phyloP scores from a whole-genome alignment of 176 grass and related monocot species.

The Oryza punctata region DNA sequence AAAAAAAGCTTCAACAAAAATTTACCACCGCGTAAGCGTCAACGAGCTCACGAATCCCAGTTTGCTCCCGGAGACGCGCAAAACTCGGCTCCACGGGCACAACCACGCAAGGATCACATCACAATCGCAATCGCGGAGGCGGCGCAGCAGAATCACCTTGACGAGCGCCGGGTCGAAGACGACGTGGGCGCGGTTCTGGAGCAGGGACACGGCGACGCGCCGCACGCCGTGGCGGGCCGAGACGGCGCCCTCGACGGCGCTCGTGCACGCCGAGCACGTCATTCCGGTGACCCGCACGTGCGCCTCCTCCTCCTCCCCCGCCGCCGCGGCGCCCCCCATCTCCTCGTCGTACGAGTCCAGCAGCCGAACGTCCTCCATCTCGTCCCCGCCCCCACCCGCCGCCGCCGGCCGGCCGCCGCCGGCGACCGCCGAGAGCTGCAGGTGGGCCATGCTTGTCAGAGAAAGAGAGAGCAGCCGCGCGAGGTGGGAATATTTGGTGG shows the following conservation, averaged over 20 bases:
- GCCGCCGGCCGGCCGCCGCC: conserved; percentile 19
- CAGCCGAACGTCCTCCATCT: conserved; percentile 86
- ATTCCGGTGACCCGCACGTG: conserved; percentile 84
- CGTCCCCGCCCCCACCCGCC: conserved; percentile 33
- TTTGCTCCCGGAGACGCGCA: neutral
- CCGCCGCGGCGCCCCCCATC: conserved; percentile 32
- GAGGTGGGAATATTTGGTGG: conserved; percentile 39
- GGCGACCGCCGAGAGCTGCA: conserved; percentile 68
- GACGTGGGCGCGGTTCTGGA: conserved; percentile 91
- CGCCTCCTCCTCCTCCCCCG: conserved; percentile 47
- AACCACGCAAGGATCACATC: conserved; percentile 31
- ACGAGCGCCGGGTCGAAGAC: conserved; percentile 72
- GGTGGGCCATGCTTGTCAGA: conserved; percentile 45
- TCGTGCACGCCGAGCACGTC: conserved; percentile 97
- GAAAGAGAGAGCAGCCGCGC: neutral
- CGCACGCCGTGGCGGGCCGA: conserved; percentile 61
- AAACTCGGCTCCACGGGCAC: neutral
- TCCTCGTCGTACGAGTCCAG: conserved; percentile 86
- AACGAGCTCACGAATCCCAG: conserved; percentile 15
- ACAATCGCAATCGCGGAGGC: neutral
- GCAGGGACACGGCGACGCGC: conserved; percentile 78
- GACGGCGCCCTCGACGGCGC: conserved; percentile 78
- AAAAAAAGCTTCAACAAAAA: neutral
- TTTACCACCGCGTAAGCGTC: neutral
- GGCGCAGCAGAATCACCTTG: conserved; percentile 59